A percentile compares a stretch with the other conserved stretches of the same genome.
phyloP scores from a whole-genome alignment of 2,329 filamentous ascomycete genomes.

The Sporothrix globosa region DNA sequence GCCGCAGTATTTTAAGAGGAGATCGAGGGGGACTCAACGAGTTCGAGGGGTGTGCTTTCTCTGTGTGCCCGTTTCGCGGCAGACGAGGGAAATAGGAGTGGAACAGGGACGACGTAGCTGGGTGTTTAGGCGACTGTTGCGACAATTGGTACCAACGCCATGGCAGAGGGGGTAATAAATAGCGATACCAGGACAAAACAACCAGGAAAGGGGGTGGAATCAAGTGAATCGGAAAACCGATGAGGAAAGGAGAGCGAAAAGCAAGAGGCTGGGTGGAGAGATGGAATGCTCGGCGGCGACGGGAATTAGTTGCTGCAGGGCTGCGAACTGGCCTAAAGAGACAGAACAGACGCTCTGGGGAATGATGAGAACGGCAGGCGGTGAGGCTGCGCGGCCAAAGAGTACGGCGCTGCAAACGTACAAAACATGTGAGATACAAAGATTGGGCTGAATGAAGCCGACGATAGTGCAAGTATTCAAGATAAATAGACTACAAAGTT shows the following conservation, averaged over 20 bases:
- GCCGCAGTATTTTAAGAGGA: not conserved
- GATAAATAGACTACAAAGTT: too few relatives aligned
- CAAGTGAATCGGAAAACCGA: conserved; percentile 14
- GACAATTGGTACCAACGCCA: conserved; percentile 29
- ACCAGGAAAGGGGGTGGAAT: not conserved
- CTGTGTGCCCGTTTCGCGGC: conserved; percentile 10
- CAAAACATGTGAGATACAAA: not conserved
- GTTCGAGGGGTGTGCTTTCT: not conserved
- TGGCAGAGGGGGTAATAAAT: conserved; percentile 12
- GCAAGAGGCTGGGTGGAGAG: conserved; percentile 28
- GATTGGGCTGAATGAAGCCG: not conserved
- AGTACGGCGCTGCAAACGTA: not conserved
- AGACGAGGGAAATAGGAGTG: not conserved
- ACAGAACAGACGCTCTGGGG: conserved; percentile 8
- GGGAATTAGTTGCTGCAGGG: conserved; percentile 29
- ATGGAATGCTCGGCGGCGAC: conserved; percentile 33
- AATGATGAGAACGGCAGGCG: conserved; percentile 1
- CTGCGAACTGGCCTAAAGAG: conserved; percentile 18
- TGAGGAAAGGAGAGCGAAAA: conserved; percentile 21
- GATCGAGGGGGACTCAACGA: conserved; percentile 17
- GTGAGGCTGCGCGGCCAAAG: not conserved
- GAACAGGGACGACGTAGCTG: not conserved
- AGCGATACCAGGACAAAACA: not conserved
- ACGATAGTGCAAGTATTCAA: not conserved
- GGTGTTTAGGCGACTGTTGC: conserved; percentile 28